Conservation (phyloP, 2,329 filamentous ascomycete species). For the Neurospora sp. region DNA sequence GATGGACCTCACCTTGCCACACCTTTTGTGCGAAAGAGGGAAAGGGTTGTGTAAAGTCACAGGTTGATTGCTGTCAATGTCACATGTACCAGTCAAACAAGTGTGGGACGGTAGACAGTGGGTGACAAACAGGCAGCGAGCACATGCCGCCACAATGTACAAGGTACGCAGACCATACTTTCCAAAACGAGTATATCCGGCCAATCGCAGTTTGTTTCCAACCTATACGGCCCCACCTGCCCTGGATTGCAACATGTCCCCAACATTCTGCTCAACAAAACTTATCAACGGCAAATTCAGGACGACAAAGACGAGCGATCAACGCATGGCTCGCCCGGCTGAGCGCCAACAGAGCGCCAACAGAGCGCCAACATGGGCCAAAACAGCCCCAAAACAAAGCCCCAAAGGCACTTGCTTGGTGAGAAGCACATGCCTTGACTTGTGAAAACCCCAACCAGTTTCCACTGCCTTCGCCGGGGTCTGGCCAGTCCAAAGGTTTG, state of each 20-base stretch:
- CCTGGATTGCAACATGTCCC: slow-evolving; percentile 7
- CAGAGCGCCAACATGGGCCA: not conserved
- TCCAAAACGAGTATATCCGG: not conserved
- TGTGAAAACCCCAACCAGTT: not conserved
- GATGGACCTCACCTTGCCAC: not conserved
- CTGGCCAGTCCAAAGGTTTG: not conserved
- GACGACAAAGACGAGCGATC: slow-evolving; percentile 1
- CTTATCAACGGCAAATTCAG: slow-evolving; percentile 4
- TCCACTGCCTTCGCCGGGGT: not conserved
- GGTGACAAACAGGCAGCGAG: not conserved
- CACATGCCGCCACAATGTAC: not conserved
- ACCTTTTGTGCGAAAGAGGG: not conserved
- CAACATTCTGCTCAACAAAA: slow-evolving; percentile 21
- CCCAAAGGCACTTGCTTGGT: not conserved
- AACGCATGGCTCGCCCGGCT: not conserved
- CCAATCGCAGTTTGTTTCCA: not conserved
- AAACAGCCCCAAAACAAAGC: not conserved
- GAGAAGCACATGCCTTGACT: too few relatives aligned
- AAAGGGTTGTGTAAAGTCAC: not conserved
- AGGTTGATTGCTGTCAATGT: not conserved
- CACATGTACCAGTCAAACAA: not conserved
- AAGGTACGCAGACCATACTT: not conserved
- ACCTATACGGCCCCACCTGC: not conserved
- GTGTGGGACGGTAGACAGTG: not conserved
- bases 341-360: not conserved